Conservation (phyloP, 495 filamentous ascomycete species). For the Trichoderma parareesei region DNA sequence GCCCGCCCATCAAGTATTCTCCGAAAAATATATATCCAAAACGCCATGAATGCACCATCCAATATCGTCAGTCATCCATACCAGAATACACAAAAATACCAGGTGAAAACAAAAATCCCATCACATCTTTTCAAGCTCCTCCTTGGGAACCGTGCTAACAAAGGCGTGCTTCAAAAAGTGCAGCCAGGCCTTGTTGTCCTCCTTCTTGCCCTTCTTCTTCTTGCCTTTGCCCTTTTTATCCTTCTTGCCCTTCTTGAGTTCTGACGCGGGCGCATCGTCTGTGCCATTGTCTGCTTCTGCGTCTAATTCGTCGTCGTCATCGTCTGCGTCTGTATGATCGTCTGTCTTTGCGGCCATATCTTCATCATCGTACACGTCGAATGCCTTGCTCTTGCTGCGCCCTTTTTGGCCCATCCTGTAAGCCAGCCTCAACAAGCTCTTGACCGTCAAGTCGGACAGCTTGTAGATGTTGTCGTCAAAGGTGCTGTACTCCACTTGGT, state of each 20-base stretch:
- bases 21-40: not conserved
- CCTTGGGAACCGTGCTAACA: conserved; percentile 57
- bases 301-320: conserved; percentile 16
- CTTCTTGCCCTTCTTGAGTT: conserved; percentile 19
- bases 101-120: not conserved
- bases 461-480: conserved; percentile 64
- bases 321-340: conserved; percentile 17
- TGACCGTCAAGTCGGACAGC: conserved; percentile 78
- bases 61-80: not conserved
- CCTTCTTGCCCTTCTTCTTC: conserved; percentile 35
- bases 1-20: too few species aligned
- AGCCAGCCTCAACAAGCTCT: conserved; percentile 71
- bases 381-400: conserved; percentile 15
- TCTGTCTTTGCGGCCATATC: not conserved
- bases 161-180: conserved; percentile 74
- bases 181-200: conserved; percentile 56
- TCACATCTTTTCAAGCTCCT: conserved; percentile 44
- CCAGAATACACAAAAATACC: not conserved
- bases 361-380: not conserved
- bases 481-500: conserved; percentile 81
- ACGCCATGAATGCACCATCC: not conserved
- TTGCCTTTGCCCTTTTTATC: conserved; percentile 27
- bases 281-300: conserved; percentile 13
- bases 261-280: conserved; percentile 16
- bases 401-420: conserved; percentile 57